Evolutionary conservation across 2,329 filamentous ascomycete species (phyloP).

Genomic region (Eutypella sp.): DNA sequence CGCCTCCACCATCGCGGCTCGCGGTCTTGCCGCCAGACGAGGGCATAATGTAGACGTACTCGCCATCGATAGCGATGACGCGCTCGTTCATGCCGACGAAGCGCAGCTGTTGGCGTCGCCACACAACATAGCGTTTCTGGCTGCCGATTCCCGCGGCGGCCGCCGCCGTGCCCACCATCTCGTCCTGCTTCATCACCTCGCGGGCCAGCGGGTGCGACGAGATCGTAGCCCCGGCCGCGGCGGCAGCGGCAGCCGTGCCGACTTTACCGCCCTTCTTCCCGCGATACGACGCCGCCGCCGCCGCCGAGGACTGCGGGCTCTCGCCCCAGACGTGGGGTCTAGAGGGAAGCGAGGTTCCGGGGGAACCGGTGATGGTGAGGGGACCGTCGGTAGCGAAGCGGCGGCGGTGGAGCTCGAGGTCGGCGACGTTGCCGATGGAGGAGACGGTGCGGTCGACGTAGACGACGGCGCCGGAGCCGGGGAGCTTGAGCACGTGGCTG

Average conservation of each 20-base stretch:
- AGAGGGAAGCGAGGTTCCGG: constrained; percentile 64
- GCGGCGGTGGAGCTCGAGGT: constrained; percentile 70
- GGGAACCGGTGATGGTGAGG: constrained; percentile 62
- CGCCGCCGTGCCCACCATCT: constrained; percentile 38
- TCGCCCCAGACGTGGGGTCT: constrained; percentile 57
- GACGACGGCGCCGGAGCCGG: constrained; percentile 68
- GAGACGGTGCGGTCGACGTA: constrained; percentile 74
- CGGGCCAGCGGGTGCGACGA: constrained; percentile 58
- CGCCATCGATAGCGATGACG: constrained; percentile 73
- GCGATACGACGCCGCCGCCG: constrained; percentile 41
- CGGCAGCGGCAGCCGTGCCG: constrained; percentile 17
- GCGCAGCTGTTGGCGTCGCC: constrained; percentile 77
- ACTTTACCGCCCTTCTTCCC: constrained; percentile 37
- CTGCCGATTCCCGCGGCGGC: constrained; percentile 37
- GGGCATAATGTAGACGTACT: constrained; percentile 83
- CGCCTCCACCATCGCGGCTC: constrained; percentile 48
- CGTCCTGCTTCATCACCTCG: constrained; percentile 55
- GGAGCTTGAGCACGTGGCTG: constrained; percentile 72
- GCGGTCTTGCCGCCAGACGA: constrained; percentile 60
- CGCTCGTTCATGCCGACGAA: constrained; percentile 73
- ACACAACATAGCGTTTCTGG: constrained; percentile 75
- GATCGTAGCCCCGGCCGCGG: constrained; percentile 46
- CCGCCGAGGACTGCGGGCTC: constrained; percentile 53
- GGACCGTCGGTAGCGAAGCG: constrained; percentile 72
- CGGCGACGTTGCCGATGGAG: constrained; percentile 68